These are phyloP conservation scores for Pyrus communis DNA, from an alignment of 306 rosid genomes.

Conservation along the genomic window DNA sequence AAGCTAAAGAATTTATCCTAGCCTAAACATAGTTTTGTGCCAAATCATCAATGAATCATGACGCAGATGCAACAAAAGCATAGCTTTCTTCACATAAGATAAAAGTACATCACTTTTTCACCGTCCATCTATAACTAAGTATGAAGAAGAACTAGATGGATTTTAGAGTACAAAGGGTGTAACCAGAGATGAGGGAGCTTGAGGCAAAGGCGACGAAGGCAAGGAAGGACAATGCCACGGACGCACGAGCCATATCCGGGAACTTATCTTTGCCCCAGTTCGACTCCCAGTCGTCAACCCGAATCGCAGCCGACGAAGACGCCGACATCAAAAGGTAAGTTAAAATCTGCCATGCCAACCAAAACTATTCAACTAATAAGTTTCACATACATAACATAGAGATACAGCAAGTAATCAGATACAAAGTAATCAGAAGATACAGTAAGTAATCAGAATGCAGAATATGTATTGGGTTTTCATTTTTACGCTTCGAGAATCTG, in stretches of 20 bases:
- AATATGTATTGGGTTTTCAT: not conserved
- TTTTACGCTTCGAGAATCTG: no score
- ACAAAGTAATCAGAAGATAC: not conserved
- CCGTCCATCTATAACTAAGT: not conserved
- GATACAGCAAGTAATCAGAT: not conserved
- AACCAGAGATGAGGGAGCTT: slow-evolving; percentile 54
- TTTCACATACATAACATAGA: not conserved
- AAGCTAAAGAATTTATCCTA: not conserved
- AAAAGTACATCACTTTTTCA: not conserved
- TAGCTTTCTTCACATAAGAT: not conserved
- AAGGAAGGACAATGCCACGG: slow-evolving; percentile 62
- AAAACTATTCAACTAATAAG: not conserved
- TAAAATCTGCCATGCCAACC: slow-evolving; percentile 19
- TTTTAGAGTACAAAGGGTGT: no score
- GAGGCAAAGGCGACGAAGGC: slow-evolving; percentile 70
- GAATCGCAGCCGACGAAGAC: slow-evolving; percentile 78
- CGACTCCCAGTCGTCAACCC: slow-evolving; percentile 72
- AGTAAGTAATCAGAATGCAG: not conserved
- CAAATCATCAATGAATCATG: not conserved
- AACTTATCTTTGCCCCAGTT: slow-evolving; percentile 86
- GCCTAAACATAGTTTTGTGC: not conserved
- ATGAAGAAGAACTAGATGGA: no score
- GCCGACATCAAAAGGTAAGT: slow-evolving; percentile 81
- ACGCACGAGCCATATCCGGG: slow-evolving; percentile 60
- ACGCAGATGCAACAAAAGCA: not conserved